Base-by-base conservation (phyloP, 202 grass and related monocot species). In the Hordeum pubiflorum region DNA sequence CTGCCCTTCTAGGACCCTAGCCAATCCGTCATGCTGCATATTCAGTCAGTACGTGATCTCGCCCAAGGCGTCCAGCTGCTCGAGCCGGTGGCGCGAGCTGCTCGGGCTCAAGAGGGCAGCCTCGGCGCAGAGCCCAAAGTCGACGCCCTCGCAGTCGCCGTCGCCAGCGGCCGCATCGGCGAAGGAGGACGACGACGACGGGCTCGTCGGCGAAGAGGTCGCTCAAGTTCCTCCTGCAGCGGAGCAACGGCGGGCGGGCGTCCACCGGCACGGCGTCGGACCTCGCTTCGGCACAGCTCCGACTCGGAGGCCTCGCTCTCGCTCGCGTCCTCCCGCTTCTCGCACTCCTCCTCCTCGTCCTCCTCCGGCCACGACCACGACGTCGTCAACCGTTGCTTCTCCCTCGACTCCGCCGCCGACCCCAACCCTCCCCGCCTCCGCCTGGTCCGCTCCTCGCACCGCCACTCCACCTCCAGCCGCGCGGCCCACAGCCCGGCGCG, bases 11-110 rank as follows among this genome's bases (percentile, higher is more conserved):
- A 31, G 3, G 24, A 26, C 24, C 29, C 29, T 31, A 3, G 3
- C 3, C 3, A 31, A 31, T 31, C 29, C 29, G 29, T 4, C 29
- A 31, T 31, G 29, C 29, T 31, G 29, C 29, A 31, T 31, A 4
- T 4, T 31, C 3, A 31, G 3, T 31, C 89, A 89, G 0, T 99
- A 99, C 85, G 87, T 89, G 41, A 95, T 99, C 88, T 99, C 96
- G 10, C 96, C 96, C 4, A 94, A 94, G 82, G 96, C 96, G 3
- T 92, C 96, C 10, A 89, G 95, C 65, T 98, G 95, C 69, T 91
- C 95, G 1, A 91, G 92, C 74, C 92, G 92, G 52, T 95, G 92
- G 96, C 75, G 90, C 6, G 96, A 95, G 87, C 81, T 99, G 22
- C 96, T 99, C 0, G 92, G 92, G 15, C 85, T 99, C 55, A 94